Evolutionary conservation across 495 filamentous ascomycete genomes (phyloP), one percentile per base, ranked within the genome.

Genomic region (Coniosporium apollinis): DNA sequence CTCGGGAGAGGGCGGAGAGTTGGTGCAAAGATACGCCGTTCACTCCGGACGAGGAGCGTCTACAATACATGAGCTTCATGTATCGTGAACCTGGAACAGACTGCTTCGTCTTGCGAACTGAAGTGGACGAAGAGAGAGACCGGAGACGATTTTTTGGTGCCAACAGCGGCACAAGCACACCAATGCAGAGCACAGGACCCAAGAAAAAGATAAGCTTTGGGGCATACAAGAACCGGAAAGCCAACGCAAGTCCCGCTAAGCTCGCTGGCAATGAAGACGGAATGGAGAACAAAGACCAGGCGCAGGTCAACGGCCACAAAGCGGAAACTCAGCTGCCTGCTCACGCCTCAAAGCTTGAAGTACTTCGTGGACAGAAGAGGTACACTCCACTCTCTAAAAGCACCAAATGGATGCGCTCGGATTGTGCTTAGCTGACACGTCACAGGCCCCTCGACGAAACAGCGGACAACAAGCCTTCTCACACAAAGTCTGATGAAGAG

Each of bases 171-270:
- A n/a, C 28, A 14, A 29, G 16, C 28, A 15, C 33, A 19, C 17
- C 19, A 18, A 26, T 13, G n/a, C 31, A 28, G 10, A 30, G 5
- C 13, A 7, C 30, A 28, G 33, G 18, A 2, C 37, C 46, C 14
- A 52, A 52, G 40, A 51, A 51, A 36, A 47, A 47, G 33, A 49
- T 52, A 13, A 52, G 25, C 19, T 38, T 47, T 11, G 42, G 39
- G 21, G 49, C 34, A 6, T 52, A 52, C 30, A 52, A 52, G 25
- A 42, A 44, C 5, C 49, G 49, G 31, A 38, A 49, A 24, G 41
- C 18, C 20, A 26, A 33, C 19, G 36, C 26, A 24, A 8, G 15
- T n/a, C 7, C 15, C 30, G 8, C 8, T 7, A 32, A 9, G 8
- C 30, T 17, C 10, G 8, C 30, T 17, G 10, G 30, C 10, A 17